Evolutionary conservation across 1,284 basidiomycete species (phyloP).

Genomic region (Cutaneotrichosporon sp.): DNA sequence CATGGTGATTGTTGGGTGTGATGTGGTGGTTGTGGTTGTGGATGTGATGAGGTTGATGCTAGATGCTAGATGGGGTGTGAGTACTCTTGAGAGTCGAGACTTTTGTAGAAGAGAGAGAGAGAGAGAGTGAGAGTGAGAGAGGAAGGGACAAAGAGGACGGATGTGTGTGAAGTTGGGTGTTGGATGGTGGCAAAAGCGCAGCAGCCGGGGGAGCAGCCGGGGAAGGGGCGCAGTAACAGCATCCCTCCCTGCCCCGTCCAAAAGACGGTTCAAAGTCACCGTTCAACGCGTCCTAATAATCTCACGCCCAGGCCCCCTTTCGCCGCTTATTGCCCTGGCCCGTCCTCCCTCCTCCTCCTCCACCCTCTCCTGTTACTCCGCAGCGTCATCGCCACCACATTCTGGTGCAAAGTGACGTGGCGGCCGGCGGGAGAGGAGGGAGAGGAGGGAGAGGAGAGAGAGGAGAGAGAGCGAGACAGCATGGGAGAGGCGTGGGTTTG

Average conservation of each 20-base stretch:
- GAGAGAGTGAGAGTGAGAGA: constrained; percentile 5
- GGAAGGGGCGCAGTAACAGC: no score
- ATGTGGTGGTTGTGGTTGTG: constrained; percentile 1
- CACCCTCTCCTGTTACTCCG: no score
- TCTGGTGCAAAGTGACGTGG: no score
- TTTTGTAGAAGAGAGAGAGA: neutral
- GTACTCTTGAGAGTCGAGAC: neutral
- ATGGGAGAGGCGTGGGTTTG: neutral
- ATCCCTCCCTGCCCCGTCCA: no score
- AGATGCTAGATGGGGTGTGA: constrained; percentile 1
- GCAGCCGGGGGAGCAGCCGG: no score
- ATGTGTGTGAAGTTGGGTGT: neutral
- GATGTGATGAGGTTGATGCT: neutral
- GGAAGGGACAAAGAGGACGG: neutral
- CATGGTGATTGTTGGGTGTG: constrained; percentile 17
- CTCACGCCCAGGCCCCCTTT: no score
- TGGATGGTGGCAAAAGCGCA: neutral
- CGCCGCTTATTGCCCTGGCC: neutral
- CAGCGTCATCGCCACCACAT: no score
- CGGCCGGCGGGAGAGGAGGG: no score
- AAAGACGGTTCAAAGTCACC: no score
- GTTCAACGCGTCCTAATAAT: no score
- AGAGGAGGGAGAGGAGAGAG: no score
- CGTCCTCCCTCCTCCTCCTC: no score
- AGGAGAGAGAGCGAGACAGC: neutral